Conservation (phyloP, 2,329 filamentous ascomycete genomes). For the Claviceps sp. region DNA sequence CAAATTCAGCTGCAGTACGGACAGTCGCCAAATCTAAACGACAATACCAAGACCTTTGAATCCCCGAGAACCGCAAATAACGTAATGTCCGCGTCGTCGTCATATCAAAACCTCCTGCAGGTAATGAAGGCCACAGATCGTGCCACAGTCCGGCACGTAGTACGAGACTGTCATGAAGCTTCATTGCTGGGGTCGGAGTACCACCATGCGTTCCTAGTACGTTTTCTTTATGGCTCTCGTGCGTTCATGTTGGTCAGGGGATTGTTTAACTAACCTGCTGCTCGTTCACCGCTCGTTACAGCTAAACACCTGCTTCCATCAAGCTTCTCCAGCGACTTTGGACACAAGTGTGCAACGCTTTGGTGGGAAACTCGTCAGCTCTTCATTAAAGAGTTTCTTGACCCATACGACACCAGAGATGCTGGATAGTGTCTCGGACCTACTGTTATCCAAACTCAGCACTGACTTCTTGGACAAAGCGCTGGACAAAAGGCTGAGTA, state of each 20-base stretch:
- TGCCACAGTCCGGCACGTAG: constrained; percentile 31
- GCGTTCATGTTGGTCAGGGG: not conserved
- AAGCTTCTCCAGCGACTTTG: constrained; percentile 24
- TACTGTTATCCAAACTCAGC: constrained; percentile 33
- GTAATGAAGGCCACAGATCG: constrained; percentile 27
- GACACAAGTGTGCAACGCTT: constrained; percentile 29
- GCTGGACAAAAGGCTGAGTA: constrained; percentile 36
- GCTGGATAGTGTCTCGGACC: constrained; percentile 30
- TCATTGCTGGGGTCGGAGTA: constrained; percentile 36
- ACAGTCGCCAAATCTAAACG: not conserved
- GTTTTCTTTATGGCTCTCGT: constrained; percentile 12
- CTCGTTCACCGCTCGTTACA: constrained; percentile 10
- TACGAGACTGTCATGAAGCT: constrained; percentile 39
- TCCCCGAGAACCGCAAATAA: not conserved
- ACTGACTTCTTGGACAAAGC: constrained; percentile 37
- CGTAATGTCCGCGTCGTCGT: not conserved
- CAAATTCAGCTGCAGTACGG: not conserved
- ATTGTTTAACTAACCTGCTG: constrained; percentile 12
- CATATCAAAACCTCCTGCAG: constrained; percentile 8
- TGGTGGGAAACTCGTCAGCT: constrained; percentile 28
- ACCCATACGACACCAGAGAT: constrained; percentile 25
- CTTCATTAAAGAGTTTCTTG: constrained; percentile 28
- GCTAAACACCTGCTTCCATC: constrained; percentile 36
- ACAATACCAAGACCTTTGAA: not conserved
- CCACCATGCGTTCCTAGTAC: constrained; percentile 38